These are phyloP conservation scores for Globisporangium orthogonon DNA, from an alignment of 352 stramenopile genomes.

Conservation along the genomic window DNA sequence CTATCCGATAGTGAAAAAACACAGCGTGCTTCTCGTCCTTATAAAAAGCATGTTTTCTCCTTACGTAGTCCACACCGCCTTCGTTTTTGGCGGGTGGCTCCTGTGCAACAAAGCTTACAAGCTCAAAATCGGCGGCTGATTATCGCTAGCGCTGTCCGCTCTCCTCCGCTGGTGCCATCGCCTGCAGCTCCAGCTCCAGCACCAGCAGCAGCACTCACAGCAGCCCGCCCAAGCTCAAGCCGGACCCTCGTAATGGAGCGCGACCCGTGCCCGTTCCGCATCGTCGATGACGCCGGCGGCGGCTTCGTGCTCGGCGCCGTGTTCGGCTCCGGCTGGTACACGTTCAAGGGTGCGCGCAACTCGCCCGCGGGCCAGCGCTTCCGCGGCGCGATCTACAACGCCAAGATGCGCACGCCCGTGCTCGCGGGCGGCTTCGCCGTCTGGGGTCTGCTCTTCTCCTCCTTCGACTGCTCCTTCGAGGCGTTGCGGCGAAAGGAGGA, in stretches of 20 bases:
- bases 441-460: conserved; percentile 97
- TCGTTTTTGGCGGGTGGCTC: no score
- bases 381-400: conserved; percentile 89
- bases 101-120: no score
- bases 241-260: conserved; percentile 55
- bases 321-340: conserved; percentile 96
- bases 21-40: no score
- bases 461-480: conserved; percentile 97
- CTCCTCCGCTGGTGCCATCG: no score
- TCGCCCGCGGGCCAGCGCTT: conserved; percentile 89
- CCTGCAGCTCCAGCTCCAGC: neutral
- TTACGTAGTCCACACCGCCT: no score
- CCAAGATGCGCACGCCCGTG: conserved; percentile 92
- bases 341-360: conserved; percentile 93
- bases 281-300: conserved; percentile 97
- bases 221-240: no score
- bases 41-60: no score
- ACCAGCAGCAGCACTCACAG: neutral
- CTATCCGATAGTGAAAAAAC: no score
- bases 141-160: neutral
- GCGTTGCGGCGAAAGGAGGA: conserved; percentile 98
- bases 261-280: conserved; percentile 97
- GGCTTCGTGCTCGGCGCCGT: conserved; percentile 96
- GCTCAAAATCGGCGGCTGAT: no score
- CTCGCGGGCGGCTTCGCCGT: conserved; percentile 92